Evolutionary conservation across 345 rosid species (phyloP).

Genomic region (Salix caprea): DNA sequence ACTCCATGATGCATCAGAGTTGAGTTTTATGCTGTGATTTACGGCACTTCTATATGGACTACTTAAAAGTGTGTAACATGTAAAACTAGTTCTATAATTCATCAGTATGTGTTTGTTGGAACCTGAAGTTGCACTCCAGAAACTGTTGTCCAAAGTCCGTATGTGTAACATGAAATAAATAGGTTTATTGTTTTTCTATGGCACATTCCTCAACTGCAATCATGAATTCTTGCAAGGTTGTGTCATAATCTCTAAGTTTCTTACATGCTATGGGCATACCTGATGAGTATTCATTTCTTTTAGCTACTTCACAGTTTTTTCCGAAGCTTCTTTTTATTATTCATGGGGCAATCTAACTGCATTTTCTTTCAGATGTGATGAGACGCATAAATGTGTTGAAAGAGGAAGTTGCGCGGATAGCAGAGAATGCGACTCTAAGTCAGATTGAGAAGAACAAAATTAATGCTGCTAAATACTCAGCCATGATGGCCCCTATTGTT

Average conservation of each 20-base stretch:
- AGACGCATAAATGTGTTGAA: constrained; percentile 76
- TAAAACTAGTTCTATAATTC: constrained; percentile 2
- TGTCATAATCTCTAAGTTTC: not conserved
- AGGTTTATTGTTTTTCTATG: not conserved
- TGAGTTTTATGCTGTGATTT: not conserved
- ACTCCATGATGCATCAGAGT: not conserved
- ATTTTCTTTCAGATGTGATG: constrained; percentile 62
- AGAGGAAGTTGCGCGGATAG: constrained; percentile 83
- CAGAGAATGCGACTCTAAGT: constrained; percentile 80
- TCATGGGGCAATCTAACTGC: constrained; percentile 4
- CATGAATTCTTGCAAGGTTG: not conserved
- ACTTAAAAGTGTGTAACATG: not conserved
- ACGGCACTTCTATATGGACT: not conserved
- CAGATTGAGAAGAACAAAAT: constrained; percentile 81
- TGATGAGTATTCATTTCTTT: not conserved
- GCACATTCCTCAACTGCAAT: not conserved
- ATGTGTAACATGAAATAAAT: not conserved
- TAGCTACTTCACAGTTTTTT: not conserved
- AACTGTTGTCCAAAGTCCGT: not conserved
- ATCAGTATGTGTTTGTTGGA: constrained; percentile 2
- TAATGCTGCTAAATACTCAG: constrained; percentile 85
- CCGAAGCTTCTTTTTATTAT: not conserved
- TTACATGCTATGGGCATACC: not conserved
- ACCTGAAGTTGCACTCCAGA: not conserved
- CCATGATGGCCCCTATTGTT: constrained; percentile 92